Conservation (phyloP, 768 basidiomycete species). For the Melanogaster broomeanus region DNA sequence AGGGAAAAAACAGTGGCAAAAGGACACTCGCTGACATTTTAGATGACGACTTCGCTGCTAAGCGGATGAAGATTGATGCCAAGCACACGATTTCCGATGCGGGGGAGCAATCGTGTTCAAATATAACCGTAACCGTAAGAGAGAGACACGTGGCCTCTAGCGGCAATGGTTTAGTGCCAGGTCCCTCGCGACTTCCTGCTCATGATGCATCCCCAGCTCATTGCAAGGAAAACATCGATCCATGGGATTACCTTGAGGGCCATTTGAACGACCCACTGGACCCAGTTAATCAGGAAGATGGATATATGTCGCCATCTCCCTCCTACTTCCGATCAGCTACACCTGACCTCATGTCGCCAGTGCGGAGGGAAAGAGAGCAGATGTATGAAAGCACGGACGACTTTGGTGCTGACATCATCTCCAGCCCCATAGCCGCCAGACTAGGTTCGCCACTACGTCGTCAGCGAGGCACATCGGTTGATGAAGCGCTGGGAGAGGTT, state of each 20-base stretch:
- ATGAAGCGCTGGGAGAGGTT: constrained; percentile 8
- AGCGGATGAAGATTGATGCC: constrained; percentile 43
- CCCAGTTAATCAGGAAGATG: constrained; percentile 71
- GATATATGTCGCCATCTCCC: constrained; percentile 74
- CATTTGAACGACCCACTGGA: constrained; percentile 42
- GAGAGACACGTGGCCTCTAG: constrained; percentile 7
- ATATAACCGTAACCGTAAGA: constrained; percentile 15
- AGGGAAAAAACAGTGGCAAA: constrained; percentile 74
- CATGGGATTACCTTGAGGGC: constrained; percentile 39
- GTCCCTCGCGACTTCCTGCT: constrained; percentile 35
- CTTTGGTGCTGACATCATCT: constrained; percentile 51
- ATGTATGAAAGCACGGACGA: constrained; percentile 31
- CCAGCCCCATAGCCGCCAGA: constrained; percentile 31
- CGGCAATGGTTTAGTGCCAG: constrained; percentile 5
- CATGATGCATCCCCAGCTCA: constrained; percentile 45
- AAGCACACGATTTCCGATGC: constrained; percentile 17
- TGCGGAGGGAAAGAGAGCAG: constrained; percentile 29
- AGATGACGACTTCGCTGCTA: constrained; percentile 60
- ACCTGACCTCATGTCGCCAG: constrained; percentile 68
- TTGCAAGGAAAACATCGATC: constrained; percentile 40
- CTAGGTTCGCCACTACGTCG: constrained; percentile 13
- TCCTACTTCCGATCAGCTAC: constrained; percentile 51
- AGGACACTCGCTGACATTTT: constrained; percentile 70
- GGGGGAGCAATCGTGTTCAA: constrained; percentile 29
- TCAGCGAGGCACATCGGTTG: constrained; percentile 1